Base-by-base conservation (phyloP, 169 alveolate species). In the Plasmodium fragile region DNA sequence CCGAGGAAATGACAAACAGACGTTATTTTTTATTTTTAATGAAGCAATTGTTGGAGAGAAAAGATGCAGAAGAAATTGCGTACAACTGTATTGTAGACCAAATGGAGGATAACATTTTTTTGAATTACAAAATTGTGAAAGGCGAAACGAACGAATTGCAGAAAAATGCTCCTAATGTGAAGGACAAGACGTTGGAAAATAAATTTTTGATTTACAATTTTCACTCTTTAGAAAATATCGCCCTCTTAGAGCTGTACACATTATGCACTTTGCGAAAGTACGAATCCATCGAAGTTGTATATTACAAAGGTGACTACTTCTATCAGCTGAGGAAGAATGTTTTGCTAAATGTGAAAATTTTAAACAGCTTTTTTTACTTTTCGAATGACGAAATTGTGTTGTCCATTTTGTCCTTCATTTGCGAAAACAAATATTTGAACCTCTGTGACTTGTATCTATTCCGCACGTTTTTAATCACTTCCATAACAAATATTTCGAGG, bases 401-500 rank as follows among this genome's bases (percentile, higher is more conserved):
- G 55, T 81, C 82, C 10, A 81, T 91, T 49, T 91, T 91, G 34
- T 70, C 92, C 16, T 91, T 91, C 55, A 91, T 91, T 45, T 81
- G 94, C 82, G 94, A 91, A 36, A 91, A 81, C 80, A 91, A 91
- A 81, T 91, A 91, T 91, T 77, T 91, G 45, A 91, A 91, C 59
- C 34, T 91, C 16, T 80, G 94, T 41, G 94, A 91, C 16, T 70
- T 91, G 32, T 91, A 80, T 71, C 59, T 91, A 30, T 91, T 91
- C 77, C 43, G 73, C 70, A 52, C 84, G 3, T 91, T 91, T 81
- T 81, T 91, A 91, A 80, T 16, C 25, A 81, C 81, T 16, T 81
- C 94, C 32, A 91, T 91, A 80, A 91, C 30, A n/a, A 53, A 81
- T 30, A 91, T 80, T 30, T 70, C 94, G 36, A 80, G 94, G 69